A percentile compares a stretch with the other conserved stretches of the same genome.
phyloP scores from a whole-genome alignment of 352 stramenopile species.

The Pythium sp. region DNA sequence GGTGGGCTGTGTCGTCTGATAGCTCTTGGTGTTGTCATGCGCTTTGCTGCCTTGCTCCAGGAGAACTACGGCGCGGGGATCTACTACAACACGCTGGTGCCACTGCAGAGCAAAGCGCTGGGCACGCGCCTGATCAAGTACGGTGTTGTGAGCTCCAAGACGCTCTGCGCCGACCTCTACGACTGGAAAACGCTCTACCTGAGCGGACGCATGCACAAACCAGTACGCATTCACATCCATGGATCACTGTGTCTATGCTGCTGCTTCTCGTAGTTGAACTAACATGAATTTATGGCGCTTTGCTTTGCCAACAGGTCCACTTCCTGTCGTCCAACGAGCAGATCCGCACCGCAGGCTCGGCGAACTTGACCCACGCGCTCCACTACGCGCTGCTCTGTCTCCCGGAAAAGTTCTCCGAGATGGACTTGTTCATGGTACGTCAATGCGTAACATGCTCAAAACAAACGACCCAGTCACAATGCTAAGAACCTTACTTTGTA shows the following conservation, averaged over 20 bases:
- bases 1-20: not conserved
- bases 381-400: slow-evolving; percentile 74
- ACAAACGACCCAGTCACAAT: not conserved
- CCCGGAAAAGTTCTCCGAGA: slow-evolving; percentile 77
- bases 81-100: slow-evolving; percentile 88
- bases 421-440: slow-evolving; percentile 79
- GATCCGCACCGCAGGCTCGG: slow-evolving; percentile 47
- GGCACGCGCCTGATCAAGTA: slow-evolving; percentile 86
- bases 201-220: slow-evolving; percentile 86
- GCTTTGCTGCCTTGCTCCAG: slow-evolving; percentile 14
- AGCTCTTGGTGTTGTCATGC: not conserved
- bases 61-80: slow-evolving; percentile 76
- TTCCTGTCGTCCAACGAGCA: slow-evolving; percentile 46
- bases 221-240: slow-evolving; percentile 34
- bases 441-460: not conserved
- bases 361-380: slow-evolving; percentile 72
- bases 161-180: slow-evolving; percentile 69
- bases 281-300: not conserved
- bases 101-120: slow-evolving; percentile 48
- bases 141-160: slow-evolving; percentile 80
- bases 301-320: slow-evolving; percentile 38
- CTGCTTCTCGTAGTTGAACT: not conserved
- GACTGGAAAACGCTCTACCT: slow-evolving; percentile 87
- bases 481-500: not conserved
- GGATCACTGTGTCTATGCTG: not conserved